phyloP scores from a whole-genome alignment of 1,139 yeast genomes.

The Yamadazyma conglobata region DNA sequence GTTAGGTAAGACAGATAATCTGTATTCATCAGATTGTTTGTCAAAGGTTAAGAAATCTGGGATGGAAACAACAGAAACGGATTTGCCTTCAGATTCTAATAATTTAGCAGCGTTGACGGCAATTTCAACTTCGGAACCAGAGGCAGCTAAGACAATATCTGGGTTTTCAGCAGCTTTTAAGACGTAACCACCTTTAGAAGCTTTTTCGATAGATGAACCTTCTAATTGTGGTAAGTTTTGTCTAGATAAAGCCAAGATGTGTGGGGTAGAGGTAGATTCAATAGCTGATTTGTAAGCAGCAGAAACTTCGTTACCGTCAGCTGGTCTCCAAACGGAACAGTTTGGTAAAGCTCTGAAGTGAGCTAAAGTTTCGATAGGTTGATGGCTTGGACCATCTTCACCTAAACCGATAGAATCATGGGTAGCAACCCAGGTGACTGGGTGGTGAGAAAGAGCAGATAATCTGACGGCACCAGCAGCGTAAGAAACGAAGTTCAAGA shows the following conservation, averaged over 20 bases:
- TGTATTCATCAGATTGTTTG: conserved; percentile 75
- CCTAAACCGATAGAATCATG: conserved; percentile 99
- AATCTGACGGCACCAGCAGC: conserved; percentile 98
- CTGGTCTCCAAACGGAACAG: conserved; percentile 97
- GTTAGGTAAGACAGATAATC: conserved; percentile 86
- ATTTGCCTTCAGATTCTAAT: conserved; percentile 51
- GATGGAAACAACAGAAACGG: conserved; percentile 78
- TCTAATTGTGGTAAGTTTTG: conserved; percentile 97
- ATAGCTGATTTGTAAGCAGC: conserved; percentile 91
- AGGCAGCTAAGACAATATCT: conserved; percentile 76
- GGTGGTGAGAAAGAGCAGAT: conserved; percentile 90
- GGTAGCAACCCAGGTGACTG: conserved; percentile 96
- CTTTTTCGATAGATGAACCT: conserved; percentile 90
- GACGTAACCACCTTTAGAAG: conserved; percentile 93
- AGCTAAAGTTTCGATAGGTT: conserved; percentile 98
- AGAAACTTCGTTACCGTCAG: conserved; percentile 98
- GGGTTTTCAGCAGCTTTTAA: conserved; percentile 57
- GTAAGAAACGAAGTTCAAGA: conserved; percentile 96
- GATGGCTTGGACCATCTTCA: conserved; percentile 99
- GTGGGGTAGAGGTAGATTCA: conserved; percentile 71
- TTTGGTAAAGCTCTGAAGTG: conserved; percentile 98
- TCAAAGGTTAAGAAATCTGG: conserved; percentile 95
- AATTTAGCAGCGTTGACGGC: conserved; percentile 79
- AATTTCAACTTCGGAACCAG: conserved; percentile 94
- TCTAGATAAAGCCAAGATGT: conserved; percentile 90